Evolutionary conservation across 202 grass and related monocot species (phyloP).

Genomic region (Eragrostis tef): DNA sequence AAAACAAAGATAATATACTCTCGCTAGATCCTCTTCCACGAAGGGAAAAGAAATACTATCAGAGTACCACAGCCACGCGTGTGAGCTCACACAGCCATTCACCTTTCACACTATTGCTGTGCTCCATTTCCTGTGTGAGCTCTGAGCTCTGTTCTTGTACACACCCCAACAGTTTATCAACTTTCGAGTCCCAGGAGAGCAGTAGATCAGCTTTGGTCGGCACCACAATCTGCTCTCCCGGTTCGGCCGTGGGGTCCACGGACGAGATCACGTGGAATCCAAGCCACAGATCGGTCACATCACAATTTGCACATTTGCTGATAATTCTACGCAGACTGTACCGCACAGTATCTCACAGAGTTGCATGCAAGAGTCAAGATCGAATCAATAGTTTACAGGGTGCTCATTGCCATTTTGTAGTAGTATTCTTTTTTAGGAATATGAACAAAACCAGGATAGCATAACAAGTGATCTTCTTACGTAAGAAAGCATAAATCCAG

Average conservation of each 20-base stretch:
- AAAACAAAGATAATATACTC: too few relatives aligned
- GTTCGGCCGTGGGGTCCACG: neutral
- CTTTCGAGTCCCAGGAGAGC: conserved; percentile 21
- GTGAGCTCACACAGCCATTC: too few relatives aligned
- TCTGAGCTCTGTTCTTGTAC: conserved; percentile 12
- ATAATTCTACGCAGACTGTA: conserved; percentile 6
- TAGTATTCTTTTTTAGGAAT: too few relatives aligned
- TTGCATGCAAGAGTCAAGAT: neutral
- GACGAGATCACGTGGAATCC: conserved; percentile 39
- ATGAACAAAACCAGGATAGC: too few relatives aligned
- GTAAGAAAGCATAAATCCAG: neutral
- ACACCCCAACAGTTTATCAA: conserved; percentile 25
- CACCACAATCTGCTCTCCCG: conserved; percentile 32
- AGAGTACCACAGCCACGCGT: neutral
- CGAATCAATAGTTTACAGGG: neutral
- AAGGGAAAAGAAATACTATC: neutral
- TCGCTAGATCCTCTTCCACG: neutral
- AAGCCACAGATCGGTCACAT: conserved; percentile 41
- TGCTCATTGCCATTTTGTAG: too few relatives aligned
- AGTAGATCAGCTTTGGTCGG: conserved; percentile 50
- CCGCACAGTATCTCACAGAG: neutral
- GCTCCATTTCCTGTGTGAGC: neutral
- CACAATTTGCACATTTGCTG: conserved; percentile 17
- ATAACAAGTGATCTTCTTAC: too few relatives aligned
- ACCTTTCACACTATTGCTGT: neutral